A percentile compares a stretch with the other conserved stretches of the same genome.
Conservation (phyloP, 139 green algal species). For the Bryopsis sp. region DNA sequence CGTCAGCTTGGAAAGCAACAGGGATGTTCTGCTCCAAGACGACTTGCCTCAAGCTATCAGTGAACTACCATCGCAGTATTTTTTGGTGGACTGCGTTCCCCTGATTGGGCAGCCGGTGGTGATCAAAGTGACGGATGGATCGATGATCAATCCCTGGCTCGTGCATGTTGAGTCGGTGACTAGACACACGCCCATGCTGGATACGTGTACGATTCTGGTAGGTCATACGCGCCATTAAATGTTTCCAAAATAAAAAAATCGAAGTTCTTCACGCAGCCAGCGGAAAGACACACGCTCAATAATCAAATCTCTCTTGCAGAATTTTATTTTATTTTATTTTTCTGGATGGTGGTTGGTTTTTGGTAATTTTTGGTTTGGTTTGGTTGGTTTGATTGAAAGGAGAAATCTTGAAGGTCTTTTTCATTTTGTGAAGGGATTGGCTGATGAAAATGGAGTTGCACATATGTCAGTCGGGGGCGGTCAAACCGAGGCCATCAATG, state of each 20-base stretch:
- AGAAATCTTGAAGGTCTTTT: too few species aligned
- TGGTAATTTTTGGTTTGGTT: too few species aligned
- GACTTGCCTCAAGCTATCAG: background rate
- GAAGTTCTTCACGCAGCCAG: too few species aligned
- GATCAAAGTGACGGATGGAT: background rate
- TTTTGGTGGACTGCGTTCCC: background rate
- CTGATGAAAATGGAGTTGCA: background rate
- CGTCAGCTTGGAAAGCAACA: background rate
- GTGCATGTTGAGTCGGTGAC: background rate
- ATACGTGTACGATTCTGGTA: too few species aligned
- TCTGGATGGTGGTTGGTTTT: too few species aligned
- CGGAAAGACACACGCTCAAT: too few species aligned
- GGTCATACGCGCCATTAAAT: too few species aligned
- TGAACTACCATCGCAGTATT: background rate
- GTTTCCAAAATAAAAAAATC: too few species aligned
- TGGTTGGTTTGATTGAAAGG: too few species aligned
- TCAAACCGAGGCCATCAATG: background rate
- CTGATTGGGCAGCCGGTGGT: background rate
- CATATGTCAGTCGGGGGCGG: background rate
- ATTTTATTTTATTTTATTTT: too few species aligned
- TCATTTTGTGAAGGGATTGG: background rate
- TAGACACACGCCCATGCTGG: background rate
- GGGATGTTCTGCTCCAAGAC: background rate
- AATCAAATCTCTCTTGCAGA: too few species aligned
- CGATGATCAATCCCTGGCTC: conserved; percentile 1